Conservation (phyloP, 768 basidiomycete species). For the Amanita exitialis region DNA sequence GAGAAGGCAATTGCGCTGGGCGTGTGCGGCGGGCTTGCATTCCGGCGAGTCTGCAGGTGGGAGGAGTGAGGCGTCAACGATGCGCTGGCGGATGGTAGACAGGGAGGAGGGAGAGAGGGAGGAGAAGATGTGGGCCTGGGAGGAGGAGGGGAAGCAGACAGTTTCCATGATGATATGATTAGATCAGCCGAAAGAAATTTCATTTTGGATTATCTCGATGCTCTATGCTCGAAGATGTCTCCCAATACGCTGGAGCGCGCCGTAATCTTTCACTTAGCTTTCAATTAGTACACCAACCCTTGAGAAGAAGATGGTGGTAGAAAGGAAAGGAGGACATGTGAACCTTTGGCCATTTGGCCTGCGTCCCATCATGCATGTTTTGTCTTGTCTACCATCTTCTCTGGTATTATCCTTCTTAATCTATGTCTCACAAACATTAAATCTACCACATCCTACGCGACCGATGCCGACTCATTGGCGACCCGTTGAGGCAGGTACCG, state of each 20-base stretch:
- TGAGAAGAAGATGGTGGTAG: too few relatives aligned
- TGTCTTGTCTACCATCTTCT: background rate
- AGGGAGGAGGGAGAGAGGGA: background rate
- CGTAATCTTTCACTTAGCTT: too few relatives aligned
- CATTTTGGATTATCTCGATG: too few relatives aligned
- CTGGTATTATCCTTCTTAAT: background rate
- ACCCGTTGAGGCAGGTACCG: background rate
- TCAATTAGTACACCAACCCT: too few relatives aligned
- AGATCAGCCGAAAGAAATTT: too few relatives aligned
- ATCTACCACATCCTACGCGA: background rate
- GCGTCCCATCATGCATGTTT: too few relatives aligned
- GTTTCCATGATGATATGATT: constrained; percentile 2
- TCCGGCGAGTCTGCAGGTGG: background rate
- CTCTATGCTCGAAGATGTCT: too few relatives aligned
- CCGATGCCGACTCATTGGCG: background rate
- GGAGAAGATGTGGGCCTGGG: constrained; percentile 3
- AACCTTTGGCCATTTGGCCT: too few relatives aligned
- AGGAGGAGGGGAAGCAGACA: too few relatives aligned
- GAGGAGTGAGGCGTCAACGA: background rate
- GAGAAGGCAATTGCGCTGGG: constrained; percentile 78
- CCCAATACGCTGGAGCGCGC: too few relatives aligned
- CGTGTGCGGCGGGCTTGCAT: constrained; percentile 33
- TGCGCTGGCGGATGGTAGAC: background rate
- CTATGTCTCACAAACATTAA: background rate
- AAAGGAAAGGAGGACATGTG: too few relatives aligned